Evolutionary conservation across 768 basidiomycete species (phyloP).

Genomic region (Hirschioporus abietinus): DNA sequence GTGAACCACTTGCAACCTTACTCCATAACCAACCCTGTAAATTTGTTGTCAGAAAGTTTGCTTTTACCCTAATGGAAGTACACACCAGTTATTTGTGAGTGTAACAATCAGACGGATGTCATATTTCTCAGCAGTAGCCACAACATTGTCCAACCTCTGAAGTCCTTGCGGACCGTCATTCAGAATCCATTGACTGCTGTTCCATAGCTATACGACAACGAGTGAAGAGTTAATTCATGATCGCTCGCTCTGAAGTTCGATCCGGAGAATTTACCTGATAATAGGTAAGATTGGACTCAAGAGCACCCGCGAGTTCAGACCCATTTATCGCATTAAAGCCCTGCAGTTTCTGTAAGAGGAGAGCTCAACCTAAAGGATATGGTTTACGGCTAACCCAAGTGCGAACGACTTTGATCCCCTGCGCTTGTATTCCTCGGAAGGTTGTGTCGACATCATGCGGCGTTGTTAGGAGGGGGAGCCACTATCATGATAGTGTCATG

Average conservation of each 20-base stretch:
- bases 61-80: not conserved
- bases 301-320: slow-evolving; percentile 40
- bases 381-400: slow-evolving; percentile 40
- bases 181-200: slow-evolving; percentile 40
- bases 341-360: slow-evolving; percentile 18
- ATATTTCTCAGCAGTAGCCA: slow-evolving; percentile 42
- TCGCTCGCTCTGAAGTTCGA: not conserved
- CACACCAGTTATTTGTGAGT: slow-evolving; percentile 53
- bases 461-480: slow-evolving; percentile 48
- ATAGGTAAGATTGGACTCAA: slow-evolving; percentile 40
- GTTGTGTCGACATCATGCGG: slow-evolving; percentile 43
- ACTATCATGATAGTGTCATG: slow-evolving; percentile 28
- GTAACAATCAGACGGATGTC: slow-evolving; percentile 47
- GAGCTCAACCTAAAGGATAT: no score
- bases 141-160: slow-evolving; percentile 46
- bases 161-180: slow-evolving; percentile 52
- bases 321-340: slow-evolving; percentile 34
- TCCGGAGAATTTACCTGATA: slow-evolving; percentile 31
- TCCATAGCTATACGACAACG: slow-evolving; percentile 36
- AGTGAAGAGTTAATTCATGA: not conserved
- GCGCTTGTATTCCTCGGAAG: slow-evolving; percentile 41
- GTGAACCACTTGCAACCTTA: slow-evolving; percentile 19
- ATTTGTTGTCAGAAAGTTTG: not conserved
- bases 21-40: slow-evolving; percentile 51
- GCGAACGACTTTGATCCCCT: slow-evolving; percentile 47